These are phyloP conservation scores for Ceratorhiza oryzae-sativae DNA, from an alignment of 1,284 basidiomycete species.

Conservation along the genomic window DNA sequence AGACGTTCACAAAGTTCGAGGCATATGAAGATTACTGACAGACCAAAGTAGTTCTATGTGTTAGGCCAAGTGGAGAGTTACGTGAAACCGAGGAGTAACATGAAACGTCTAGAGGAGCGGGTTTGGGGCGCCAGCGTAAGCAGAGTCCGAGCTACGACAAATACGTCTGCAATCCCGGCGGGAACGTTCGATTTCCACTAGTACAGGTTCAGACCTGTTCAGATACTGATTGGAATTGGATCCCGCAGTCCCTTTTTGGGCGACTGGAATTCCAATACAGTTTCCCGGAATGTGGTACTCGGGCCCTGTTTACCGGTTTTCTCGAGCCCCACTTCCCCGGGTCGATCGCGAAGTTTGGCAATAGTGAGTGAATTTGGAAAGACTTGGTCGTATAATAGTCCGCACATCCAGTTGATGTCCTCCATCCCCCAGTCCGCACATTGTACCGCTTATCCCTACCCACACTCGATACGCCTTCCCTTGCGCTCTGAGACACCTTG, in stretches of 20 bases:
- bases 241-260: background rate
- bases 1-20: background rate
- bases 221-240: constrained; percentile 18
- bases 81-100: constrained; percentile 13
- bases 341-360: constrained; percentile 11
- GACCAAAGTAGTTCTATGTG: constrained; percentile 5
- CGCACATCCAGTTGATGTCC: background rate
- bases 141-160: constrained; percentile 7
- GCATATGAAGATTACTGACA: constrained; percentile 26
- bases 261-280: background rate
- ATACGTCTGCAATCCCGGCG: constrained; percentile 9
- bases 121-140: background rate
- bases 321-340: background rate
- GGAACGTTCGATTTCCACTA: background rate
- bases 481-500: background rate
- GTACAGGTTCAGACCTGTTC: background rate
- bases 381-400: background rate
- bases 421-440: constrained; percentile 5
- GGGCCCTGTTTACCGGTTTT: background rate
- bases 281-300: background rate
- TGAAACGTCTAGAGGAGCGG: background rate
- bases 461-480: background rate
- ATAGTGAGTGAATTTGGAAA: background rate
- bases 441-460: background rate
- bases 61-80: background rate